Percentiles rank a stretch among this genome's conserved stretches.
These are phyloP conservation scores for Yueomyces sinensis DNA, from an alignment of 805 yeast species.

Conservation along the genomic window DNA sequence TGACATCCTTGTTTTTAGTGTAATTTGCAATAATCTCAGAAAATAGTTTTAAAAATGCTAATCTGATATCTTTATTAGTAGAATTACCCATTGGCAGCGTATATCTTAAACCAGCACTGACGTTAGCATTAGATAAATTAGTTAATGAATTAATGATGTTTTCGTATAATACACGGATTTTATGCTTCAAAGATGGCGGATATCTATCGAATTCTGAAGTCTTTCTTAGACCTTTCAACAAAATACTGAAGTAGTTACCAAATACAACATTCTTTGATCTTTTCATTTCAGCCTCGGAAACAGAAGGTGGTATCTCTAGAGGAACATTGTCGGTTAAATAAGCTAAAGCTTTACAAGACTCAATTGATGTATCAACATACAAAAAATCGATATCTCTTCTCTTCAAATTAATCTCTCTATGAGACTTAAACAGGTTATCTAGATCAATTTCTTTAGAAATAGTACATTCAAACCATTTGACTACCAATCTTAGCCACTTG, in stretches of 20 bases:
- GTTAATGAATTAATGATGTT: slow-evolving; percentile 54
- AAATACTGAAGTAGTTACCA: slow-evolving; percentile 55
- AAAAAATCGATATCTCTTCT: slow-evolving; percentile 34
- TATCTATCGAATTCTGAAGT: slow-evolving; percentile 24
- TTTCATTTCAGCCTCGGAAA: slow-evolving; percentile 37
- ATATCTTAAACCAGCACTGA: slow-evolving; percentile 62
- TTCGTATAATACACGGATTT: slow-evolving; percentile 43
- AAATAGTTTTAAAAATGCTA: slow-evolving; percentile 68
- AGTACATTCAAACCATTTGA: slow-evolving; percentile 44
- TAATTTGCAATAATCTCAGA: slow-evolving; percentile 42
- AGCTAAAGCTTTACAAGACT: slow-evolving; percentile 46
- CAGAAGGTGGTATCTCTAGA: slow-evolving; percentile 45
- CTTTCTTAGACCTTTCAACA: slow-evolving; percentile 32
- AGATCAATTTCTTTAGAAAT: slow-evolving; percentile 28
- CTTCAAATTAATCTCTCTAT: slow-evolving; percentile 23
- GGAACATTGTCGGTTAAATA: slow-evolving; percentile 41
- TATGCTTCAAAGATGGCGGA: slow-evolving; percentile 34
- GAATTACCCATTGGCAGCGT: slow-evolving; percentile 74
- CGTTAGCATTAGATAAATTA: slow-evolving; percentile 56
- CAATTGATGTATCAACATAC: slow-evolving; percentile 48
- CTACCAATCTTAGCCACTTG: slow-evolving; percentile 30
- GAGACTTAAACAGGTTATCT: slow-evolving; percentile 21
- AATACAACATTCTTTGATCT: slow-evolving; percentile 49
- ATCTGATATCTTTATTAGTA: slow-evolving; percentile 46
- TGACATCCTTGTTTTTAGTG: slow-evolving; percentile 12